Evolutionary conservation across 208 protist species (phyloP).

Genomic region (Naegleria fowleri): DNA sequence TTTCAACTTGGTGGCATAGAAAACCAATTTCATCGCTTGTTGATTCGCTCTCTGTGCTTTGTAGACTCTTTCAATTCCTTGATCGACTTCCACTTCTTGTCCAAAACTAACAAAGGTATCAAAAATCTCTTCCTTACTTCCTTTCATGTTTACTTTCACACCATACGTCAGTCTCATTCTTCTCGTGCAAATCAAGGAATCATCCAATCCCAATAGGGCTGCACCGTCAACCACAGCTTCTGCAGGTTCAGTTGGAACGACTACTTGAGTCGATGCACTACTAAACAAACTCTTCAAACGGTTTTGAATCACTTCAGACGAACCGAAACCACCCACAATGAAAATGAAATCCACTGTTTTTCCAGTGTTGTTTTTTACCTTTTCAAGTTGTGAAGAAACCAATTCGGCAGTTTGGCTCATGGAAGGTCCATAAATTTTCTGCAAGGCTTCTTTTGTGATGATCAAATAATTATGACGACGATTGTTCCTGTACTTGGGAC

Average conservation of each 20-base stretch:
- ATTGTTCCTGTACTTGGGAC: background rate
- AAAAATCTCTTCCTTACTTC: background rate
- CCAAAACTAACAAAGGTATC: background rate
- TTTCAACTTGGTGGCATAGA: background rate
- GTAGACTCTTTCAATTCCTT: background rate
- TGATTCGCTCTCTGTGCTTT: background rate
- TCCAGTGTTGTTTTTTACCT: background rate
- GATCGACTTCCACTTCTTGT: background rate
- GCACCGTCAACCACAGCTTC: background rate
- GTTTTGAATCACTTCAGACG: background rate
- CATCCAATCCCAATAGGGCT: background rate
- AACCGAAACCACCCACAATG: background rate
- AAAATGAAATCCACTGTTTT: background rate
- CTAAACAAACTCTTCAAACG: background rate
- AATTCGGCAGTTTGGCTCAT: background rate
- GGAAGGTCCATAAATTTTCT: background rate
- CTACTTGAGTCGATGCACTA: background rate
- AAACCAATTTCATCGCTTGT: background rate
- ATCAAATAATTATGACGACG: background rate
- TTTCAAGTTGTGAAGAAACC: background rate
- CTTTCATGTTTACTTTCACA: too few species aligned
- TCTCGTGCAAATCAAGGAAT: background rate
- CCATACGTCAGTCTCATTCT: conserved; percentile 20
- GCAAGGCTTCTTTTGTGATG: background rate
- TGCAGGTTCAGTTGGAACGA: background rate